Percentiles rank a stretch among this genome's conserved stretches.
Conservation (phyloP, 805 yeast genomes). For the Candida odintsovae region DNA sequence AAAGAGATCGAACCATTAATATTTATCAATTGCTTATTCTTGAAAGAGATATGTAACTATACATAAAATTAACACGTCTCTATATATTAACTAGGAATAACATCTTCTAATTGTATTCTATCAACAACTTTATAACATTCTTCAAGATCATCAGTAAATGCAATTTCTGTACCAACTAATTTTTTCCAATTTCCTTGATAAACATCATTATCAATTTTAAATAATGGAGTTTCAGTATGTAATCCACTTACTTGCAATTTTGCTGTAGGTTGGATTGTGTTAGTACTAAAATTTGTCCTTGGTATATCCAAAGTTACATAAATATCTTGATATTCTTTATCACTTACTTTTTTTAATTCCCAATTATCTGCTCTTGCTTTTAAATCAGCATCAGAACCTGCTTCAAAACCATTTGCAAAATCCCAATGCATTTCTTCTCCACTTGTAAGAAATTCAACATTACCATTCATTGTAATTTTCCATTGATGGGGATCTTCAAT, state of each 20-base stretch:
- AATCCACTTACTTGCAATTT: conserved; percentile 52
- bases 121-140: conserved; percentile 16
- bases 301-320: conserved; percentile 52
- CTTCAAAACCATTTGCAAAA: conserved; percentile 71
- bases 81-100: conserved; percentile 15
- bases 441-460: conserved; percentile 56
- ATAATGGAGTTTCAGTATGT: conserved; percentile 47
- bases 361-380: conserved; percentile 37
- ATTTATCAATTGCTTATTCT: too few relatives aligned
- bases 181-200: conserved; percentile 75
- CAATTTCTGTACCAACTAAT: conserved; percentile 72
- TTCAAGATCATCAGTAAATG: conserved; percentile 22
- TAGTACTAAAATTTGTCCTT: conserved; percentile 25
- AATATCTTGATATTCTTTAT: conserved; percentile 39
- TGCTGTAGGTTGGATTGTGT: conserved; percentile 32
- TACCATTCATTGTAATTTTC: conserved; percentile 65
- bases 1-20: too few relatives aligned
- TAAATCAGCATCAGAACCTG: conserved; percentile 87
- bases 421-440: conserved; percentile 97
- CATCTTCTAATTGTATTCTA: conserved; percentile 19
- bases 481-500: conserved; percentile 37
- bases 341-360: background rate
- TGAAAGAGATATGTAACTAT: too few relatives aligned
- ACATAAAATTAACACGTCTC: too few relatives aligned
- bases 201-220: conserved; percentile 51